Percentiles rank a stretch among this genome's conserved stretches.
These are phyloP conservation scores for Lathyrus oleraceus DNA, from an alignment of 306 rosid genomes.

Conservation along the genomic window DNA sequence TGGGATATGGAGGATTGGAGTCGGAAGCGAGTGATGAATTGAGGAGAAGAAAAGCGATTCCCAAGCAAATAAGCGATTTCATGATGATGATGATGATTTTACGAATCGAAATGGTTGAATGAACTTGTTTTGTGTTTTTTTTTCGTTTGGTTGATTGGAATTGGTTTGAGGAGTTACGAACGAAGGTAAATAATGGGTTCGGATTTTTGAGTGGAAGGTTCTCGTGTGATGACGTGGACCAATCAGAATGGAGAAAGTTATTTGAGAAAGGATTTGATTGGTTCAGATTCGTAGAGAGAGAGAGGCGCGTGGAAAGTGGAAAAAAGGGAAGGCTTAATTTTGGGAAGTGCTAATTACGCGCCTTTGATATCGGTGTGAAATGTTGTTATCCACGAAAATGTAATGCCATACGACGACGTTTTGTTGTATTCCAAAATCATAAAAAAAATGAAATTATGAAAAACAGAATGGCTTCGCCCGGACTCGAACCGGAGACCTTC, in stretches of 20 bases:
- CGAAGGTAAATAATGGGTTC: background rate
- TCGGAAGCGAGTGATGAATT: constrained; percentile 38
- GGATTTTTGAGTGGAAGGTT: constrained; percentile 5
- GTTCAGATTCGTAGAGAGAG: constrained; percentile 46
- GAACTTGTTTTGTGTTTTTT: background rate
- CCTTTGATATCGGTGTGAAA: constrained; percentile 2
- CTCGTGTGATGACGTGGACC: constrained; percentile 65
- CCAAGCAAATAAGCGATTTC: constrained; percentile 28
- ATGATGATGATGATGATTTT: constrained; percentile 1
- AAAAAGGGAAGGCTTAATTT: background rate
- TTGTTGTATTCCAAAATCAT: background rate
- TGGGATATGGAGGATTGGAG: constrained; percentile 48
- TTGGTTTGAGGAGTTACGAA: background rate
- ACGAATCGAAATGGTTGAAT: background rate
- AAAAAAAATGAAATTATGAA: background rate
- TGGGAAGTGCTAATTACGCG: background rate
- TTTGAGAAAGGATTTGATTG: constrained; percentile 43
- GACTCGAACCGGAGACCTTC: constrained; percentile 74
- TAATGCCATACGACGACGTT: constrained; percentile 9
- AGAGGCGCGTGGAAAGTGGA: background rate
- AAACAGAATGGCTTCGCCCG: constrained; percentile 52
- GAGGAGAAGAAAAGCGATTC: constrained; percentile 29
- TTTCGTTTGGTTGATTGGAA: background rate
- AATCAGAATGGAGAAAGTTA: constrained; percentile 45
- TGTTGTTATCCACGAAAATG: background rate